Evolutionary conservation across 495 filamentous ascomycete species (phyloP), one percentile per base, ranked within the genome.

Genomic region (Hypoxylon perforatum): DNA sequence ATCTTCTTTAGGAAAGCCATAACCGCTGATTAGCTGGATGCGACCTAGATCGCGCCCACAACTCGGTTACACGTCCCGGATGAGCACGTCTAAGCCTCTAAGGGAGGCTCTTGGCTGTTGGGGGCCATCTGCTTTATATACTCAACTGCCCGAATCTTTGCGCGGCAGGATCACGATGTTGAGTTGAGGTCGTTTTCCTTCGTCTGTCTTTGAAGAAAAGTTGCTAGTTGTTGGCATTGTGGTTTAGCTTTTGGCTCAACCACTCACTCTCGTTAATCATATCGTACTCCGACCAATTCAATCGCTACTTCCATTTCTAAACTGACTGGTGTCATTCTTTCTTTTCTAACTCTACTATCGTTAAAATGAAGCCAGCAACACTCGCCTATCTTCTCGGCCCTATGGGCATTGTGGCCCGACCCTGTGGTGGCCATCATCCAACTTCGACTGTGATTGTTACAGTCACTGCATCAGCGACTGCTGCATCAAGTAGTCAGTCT

Each of bases 341-440:
- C 28, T 42, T 41, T 56, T 28, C 18, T n/a, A 59, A 41, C n/a
- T 14, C 19, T 14, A 0, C 33, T 12, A 10, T 41, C 39, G 0
- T 55, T 17, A 65, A 60, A 60, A 65, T 65, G 63, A 65, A 60
- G 56, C 63, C 63, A 14, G 30, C 56, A 47, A 60, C 63, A 22
- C 56, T 65, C 41, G 56, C 63, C 49, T 21, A 55, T 14, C 56
- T 65, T 25, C 63, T 65, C n/a, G 25, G 63, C 39, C 63, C 63
- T 21, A 52, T 60, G 56, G 63, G 63, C 50, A 65, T 65, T 25
- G 49, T 60, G 12, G 63, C 63, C 12, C 49, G 63, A 9, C 63
- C 63, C 18, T 65, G 63, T 28, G 63, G 63, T n/a, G 63, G 63
- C 15, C 48, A 55, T 50, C 63, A 55, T 18, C 45, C 60, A 12